Base-by-base conservation (phyloP, 768 basidiomycete species). In the Calocybe gangraenosa region DNA sequence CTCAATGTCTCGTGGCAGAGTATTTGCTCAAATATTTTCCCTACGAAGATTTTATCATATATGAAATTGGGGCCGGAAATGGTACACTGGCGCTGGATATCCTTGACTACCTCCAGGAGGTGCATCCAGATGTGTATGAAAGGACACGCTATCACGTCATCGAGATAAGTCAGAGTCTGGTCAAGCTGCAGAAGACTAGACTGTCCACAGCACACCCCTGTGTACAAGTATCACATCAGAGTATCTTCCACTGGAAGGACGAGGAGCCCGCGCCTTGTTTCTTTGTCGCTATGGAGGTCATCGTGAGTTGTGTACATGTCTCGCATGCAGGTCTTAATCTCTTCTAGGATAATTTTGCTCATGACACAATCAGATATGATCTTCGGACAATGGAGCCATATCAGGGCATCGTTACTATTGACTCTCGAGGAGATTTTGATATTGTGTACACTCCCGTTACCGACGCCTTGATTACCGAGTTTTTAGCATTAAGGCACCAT, bases 61-160 rank as follows among this genome's bases (percentile, higher is more conserved):
- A 97, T 70, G 96, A 99, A 65, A 87, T 99, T 55, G 96, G 96
- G 28, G 96, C 93, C 2, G 96, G 96, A 33, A 99, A 99, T 58
- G 96, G 96, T 10, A 95, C 95, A 1, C 75, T 99, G 46, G 94
- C 95, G 22, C 67, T 79, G 64, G 86, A 97, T 61, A 82, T 96
- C 42, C 82, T 99, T 46, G 76, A 90, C 61, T 89, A 81, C 57
- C 65, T 99, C 22, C 79, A 74, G 17, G 74, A 79, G 37, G 70
- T 81, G 33, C 82, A 94, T 58, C 92, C 92, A 0, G 92, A 93
- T 31, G 92, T 98, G 3, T 98, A 93, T 62, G 90, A 92, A 47
- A 79, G 92, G 15, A 96, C 93, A 14, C 78, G 79, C 13, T 99
- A 99, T 66, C 81, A 86, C 49, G 95, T 97, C 58, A 87, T 98